Evolutionary conservation across 805 yeast genomes (phyloP), one percentile per base, ranked within the genome.

Genomic region (Candida nemodendra): DNA sequence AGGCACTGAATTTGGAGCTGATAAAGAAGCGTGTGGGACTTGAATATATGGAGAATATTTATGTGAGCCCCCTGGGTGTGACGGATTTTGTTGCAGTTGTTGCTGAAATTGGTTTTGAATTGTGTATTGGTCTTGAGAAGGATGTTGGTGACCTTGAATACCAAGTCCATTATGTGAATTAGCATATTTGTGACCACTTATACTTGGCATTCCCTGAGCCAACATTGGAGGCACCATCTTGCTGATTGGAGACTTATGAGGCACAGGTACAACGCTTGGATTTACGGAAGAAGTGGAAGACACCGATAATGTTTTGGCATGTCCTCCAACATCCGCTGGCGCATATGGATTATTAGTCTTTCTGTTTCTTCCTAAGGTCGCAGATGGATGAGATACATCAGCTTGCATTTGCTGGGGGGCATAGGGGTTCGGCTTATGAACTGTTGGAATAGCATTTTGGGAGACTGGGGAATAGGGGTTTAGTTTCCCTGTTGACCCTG

Each of bases 401-500:
- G 34, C 19, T 23, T 41, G 30, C 25, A 22, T 18, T 5, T 26
- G n/a, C 11, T 27, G 30, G 11, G 27, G 38, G 9, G 61, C 59
- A 41, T 64, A 65, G 16, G 68, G 68, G 35, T 64, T 67, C 3
- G 50, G 46, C 9, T 56, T 42, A 18, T 55, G 23, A 3, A 36
- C 18, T 21, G 41, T 7, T 13, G 34, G 9, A 12, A 13, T n/a
- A 9, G 38, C 9, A 14, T 35, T 32, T 21, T 21, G 24, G 7
- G 24, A 21, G 7, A 7, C 11, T 17, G 52, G 51, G 8, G 50
- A 41, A 40, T 46, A 49, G 4, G 37, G 35, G 24, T 41, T 36
- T 39, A 40, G 16, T 30, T 41, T 34, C 13, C 22, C 33, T 17
- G 22, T 33, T 8, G 18, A 25, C 9, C 18, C 34, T 12, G 17